Evolutionary conservation across 2,329 filamentous ascomycete species (phyloP), one percentile per base, ranked within the genome.

Genomic region (Kalmusia sp.): DNA sequence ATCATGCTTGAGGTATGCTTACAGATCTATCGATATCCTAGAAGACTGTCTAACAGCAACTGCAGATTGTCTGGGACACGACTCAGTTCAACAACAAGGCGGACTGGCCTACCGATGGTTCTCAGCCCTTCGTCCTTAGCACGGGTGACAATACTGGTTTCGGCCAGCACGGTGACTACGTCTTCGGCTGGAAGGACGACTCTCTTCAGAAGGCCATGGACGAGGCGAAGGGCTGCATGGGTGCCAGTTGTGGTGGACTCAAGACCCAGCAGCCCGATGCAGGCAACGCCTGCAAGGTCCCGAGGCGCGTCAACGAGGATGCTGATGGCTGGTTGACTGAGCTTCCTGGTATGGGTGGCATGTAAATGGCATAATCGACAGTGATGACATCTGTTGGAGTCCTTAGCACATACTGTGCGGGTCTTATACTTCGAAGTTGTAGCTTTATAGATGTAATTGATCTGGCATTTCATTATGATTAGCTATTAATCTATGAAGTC

Each of bases 21-120:
- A 2, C 9, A n/a, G n/a, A n/a, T n/a, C n/a, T n/a, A n/a, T 21
- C 9, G 24, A 7, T 22, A 19, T 15, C 33, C 24, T 19, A 39
- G 9, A 11, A 6, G 27, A 14, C 8, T n/a, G 27, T 9, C 19
- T 43, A 24, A 37, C 31, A 9, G 17, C 9, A 17, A 6, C 21
- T 38, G 17, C 22, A 64, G 63, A 65, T 68, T 14, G 74, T 80
- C 51, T 80, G 77, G 77, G 77, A 80, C 59, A 80, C 68, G 0
- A 64, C 57, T 9, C 39, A 62, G n/a, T 72, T 72, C 62, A 72
- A 72, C 57, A 65, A 70, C 58, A 67, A 67, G 51, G 67, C 62
- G 2, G 67, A 70, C 7, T 70, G 67, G 67, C 67, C 66, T 0
- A 57, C 61, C 7, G 67, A 70, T 21, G 65, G 65, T 14, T 63